Percentiles rank a stretch among this genome's conserved stretches.
Evolutionary conservation across 192 early-diverging fungal species (phyloP).

Genomic region (Backusella australiensis): DNA sequence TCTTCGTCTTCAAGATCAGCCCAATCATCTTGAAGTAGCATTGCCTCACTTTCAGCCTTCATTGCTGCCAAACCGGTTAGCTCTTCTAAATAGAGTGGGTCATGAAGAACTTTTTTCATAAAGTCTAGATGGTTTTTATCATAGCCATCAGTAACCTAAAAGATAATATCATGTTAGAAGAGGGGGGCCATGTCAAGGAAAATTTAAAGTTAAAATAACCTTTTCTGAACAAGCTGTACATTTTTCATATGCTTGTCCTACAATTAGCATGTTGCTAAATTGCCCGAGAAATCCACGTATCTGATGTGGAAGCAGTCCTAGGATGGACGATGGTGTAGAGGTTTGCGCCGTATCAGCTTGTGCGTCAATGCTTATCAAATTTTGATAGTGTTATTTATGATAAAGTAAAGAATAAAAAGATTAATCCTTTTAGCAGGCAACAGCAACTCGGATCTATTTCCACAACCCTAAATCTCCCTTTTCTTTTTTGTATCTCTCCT

Average conservation of each 20-base stretch:
- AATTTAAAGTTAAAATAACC: conserved; percentile 30
- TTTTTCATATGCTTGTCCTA: conserved; percentile 79
- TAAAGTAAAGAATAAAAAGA: not conserved
- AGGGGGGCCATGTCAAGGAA: not conserved
- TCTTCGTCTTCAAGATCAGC: conserved; percentile 51
- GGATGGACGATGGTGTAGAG: conserved; percentile 20
- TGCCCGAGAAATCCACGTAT: conserved; percentile 88
- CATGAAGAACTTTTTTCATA: conserved; percentile 66
- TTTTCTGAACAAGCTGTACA: conserved; percentile 90
- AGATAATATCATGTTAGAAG: conserved; percentile 4
- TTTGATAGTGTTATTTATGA: not conserved
- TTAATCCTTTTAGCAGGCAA: not conserved
- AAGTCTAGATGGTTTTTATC: conserved; percentile 69
- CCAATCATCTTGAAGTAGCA: conserved; percentile 75
- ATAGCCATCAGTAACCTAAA: conserved; percentile 57
- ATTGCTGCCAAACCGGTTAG: conserved; percentile 81
- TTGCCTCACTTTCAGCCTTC: conserved; percentile 75
- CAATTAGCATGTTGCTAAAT: conserved; percentile 82
- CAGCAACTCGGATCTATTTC: not conserved
- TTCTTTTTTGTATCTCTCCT: not conserved
- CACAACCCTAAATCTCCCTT: not conserved
- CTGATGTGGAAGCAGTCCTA: conserved; percentile 92
- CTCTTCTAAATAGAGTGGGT: conserved; percentile 79
- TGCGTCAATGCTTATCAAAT: conserved; percentile 44
- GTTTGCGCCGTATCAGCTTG: conserved; percentile 41